Conservation (phyloP, 2,329 filamentous ascomycete genomes). For the Venturia oleaginea region DNA sequence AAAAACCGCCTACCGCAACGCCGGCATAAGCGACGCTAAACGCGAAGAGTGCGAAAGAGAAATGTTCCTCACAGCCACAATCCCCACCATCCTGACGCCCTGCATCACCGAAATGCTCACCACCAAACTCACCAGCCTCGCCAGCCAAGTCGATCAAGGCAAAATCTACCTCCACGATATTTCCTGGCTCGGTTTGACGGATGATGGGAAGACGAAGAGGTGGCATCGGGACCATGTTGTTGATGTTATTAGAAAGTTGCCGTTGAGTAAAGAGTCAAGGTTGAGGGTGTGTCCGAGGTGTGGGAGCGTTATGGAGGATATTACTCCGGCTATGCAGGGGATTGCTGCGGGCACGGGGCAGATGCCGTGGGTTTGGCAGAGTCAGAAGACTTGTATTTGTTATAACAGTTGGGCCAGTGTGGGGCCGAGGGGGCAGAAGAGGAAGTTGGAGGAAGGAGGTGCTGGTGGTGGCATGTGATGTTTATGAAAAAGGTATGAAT, state of each 20-base stretch:
- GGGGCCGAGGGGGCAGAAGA: background rate
- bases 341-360: background rate
- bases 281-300: slow-evolving; percentile 37
- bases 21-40: slow-evolving; percentile 34
- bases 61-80: slow-evolving; percentile 42
- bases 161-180: slow-evolving; percentile 67
- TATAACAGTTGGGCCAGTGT: slow-evolving; percentile 12
- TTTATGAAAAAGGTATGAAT: no score
- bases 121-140: slow-evolving; percentile 46
- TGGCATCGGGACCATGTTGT: slow-evolving; percentile 54
- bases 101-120: slow-evolving; percentile 36
- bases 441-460: background rate
- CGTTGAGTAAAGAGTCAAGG: slow-evolving; percentile 25
- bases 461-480: background rate
- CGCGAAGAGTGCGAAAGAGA: slow-evolving; percentile 43
- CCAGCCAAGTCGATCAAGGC: slow-evolving; percentile 52
- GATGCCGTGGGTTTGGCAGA: slow-evolving; percentile 12
- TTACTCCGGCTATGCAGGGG: slow-evolving; percentile 19
- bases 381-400: slow-evolving; percentile 15
- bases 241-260: slow-evolving; percentile 47
- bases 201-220: slow-evolving; percentile 47
- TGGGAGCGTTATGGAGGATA: slow-evolving; percentile 38
- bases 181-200: slow-evolving; percentile 55
- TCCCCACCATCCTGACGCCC: slow-evolving; percentile 42
- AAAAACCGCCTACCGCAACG: slow-evolving; percentile 44